Evolutionary conservation across 208 protist genomes (phyloP), one percentile per base, ranked within the genome.

Genomic region (Acanthamoeba royreba): DNA sequence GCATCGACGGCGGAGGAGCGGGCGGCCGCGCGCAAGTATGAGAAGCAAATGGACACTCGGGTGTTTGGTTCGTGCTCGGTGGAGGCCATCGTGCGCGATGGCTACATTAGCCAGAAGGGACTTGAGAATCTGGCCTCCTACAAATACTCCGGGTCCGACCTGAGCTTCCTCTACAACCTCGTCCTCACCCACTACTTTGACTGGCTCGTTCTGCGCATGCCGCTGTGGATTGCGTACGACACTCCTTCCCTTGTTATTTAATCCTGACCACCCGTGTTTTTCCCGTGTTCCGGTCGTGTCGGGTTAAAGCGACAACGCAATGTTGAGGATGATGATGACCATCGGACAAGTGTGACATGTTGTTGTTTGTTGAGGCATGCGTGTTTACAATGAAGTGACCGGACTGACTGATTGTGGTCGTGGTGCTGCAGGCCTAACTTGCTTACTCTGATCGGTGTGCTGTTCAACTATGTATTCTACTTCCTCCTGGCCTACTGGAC

Each of bases 21-120:
- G n/a, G n/a, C n/a, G n/a, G n/a, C n/a, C n/a, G n/a, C n/a, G n/a
- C n/a, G n/a, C n/a, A 58, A 22, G 22, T 83, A 83, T 49, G 40
- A 83, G 22, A 83, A 83, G 40, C 72, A 83, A 40, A 83, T 83
- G 72, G 72, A 49, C 72, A 83, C 72, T 25, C 72, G 49, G 42
- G 49, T 83, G 9, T 83, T 83, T 43, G 72, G 72, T 5, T 83
- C 72, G 3, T 55, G 19, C 49, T 83, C 72, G 17, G 22, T 83
- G 13, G 72, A 45, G 25, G 35, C 72, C 35, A 83, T 83, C n/a
- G 28, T 83, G 11, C 72, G 42, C 33, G 40, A 83, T 7, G 72
- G 72, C 42, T 83, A 83, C 72, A 83, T 83, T n/a, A 83, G 72
- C 38, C 33, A 83, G 40, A 83, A 83, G 72, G 72, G 49, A 17